Conservation (phyloP, 2,329 filamentous ascomycete genomes). For the Zalaria obscura region DNA sequence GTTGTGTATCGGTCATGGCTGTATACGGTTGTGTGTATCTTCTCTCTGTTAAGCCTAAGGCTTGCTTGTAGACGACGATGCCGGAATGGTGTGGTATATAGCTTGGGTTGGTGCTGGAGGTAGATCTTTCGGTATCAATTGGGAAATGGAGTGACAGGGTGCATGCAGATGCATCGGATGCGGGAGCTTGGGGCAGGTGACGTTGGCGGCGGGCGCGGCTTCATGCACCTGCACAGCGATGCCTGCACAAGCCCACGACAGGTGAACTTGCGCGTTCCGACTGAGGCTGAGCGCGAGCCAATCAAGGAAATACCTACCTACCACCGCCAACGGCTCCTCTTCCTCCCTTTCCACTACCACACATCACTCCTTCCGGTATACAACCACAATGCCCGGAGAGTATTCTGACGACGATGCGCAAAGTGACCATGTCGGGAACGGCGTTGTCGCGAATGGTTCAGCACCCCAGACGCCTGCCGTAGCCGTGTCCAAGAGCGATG, state of each 20-base stretch:
- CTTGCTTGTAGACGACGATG: too few species aligned
- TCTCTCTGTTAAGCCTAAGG: too few species aligned
- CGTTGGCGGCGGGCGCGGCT: neutral
- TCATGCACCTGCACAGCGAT: too few species aligned
- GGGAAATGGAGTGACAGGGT: conserved; percentile 2
- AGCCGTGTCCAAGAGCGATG: neutral
- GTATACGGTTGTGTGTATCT: neutral
- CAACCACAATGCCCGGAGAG: conserved; percentile 11
- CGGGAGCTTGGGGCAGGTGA: neutral
- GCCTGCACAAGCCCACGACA: too few species aligned
- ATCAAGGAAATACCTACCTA: too few species aligned
- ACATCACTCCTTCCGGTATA: neutral
- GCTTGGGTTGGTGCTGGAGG: too few species aligned
- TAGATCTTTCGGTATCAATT: too few species aligned
- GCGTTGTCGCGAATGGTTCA: conserved; percentile 1
- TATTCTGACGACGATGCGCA: conserved; percentile 9
- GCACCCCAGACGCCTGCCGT: neutral
- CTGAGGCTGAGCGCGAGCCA: too few species aligned
- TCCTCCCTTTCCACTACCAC: neutral
- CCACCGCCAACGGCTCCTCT: too few species aligned
- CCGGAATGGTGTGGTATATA: too few species aligned
- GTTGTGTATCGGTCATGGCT: conserved; percentile 13
- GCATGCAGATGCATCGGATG: conserved; percentile 2
- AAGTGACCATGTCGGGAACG: conserved; percentile 4
- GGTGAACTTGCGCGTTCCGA: too few species aligned